A percentile compares a stretch with the other conserved stretches of the same genome.
Evolutionary conservation across 345 rosid genomes (phyloP).

Genomic region (Raphanus sativus): DNA sequence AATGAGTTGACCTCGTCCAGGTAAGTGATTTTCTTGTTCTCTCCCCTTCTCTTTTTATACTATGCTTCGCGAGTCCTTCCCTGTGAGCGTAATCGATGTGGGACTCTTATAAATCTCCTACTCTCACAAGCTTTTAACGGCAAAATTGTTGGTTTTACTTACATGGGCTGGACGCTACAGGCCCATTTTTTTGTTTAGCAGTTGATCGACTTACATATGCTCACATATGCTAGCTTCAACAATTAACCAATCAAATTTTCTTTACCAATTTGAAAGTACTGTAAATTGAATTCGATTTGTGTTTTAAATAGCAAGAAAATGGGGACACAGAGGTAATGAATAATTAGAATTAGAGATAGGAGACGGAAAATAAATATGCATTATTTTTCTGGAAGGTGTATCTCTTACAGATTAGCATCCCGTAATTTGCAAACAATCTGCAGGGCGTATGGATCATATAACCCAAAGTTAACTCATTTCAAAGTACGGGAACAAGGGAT

Average conservation of each 20-base stretch:
- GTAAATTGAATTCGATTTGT: too few relatives aligned
- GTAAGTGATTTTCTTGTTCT: neutral
- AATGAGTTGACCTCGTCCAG: slow-evolving; percentile 23
- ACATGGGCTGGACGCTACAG: neutral
- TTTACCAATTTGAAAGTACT: too few relatives aligned
- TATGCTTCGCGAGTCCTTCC: neutral
- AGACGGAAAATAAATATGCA: neutral
- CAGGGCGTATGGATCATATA: neutral
- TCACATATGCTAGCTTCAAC: too few relatives aligned
- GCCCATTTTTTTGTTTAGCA: neutral
- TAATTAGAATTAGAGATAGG: too few relatives aligned
- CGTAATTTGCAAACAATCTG: slow-evolving; percentile 13
- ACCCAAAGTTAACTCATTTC: neutral
- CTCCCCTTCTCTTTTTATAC: neutral
- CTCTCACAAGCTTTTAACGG: neutral
- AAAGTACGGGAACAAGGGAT: neutral
- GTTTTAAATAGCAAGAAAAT: too few relatives aligned
- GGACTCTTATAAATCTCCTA: neutral
- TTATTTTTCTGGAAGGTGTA: neutral
- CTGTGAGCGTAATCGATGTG: neutral
- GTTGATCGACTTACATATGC: too few relatives aligned
- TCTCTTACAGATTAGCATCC: slow-evolving; percentile 19
- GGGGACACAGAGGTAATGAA: too few relatives aligned
- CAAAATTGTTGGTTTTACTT: neutral
- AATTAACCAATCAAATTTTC: too few relatives aligned